Conservation (phyloP, 352 stramenopile genomes). For the Globisporangium nodosum region DNA sequence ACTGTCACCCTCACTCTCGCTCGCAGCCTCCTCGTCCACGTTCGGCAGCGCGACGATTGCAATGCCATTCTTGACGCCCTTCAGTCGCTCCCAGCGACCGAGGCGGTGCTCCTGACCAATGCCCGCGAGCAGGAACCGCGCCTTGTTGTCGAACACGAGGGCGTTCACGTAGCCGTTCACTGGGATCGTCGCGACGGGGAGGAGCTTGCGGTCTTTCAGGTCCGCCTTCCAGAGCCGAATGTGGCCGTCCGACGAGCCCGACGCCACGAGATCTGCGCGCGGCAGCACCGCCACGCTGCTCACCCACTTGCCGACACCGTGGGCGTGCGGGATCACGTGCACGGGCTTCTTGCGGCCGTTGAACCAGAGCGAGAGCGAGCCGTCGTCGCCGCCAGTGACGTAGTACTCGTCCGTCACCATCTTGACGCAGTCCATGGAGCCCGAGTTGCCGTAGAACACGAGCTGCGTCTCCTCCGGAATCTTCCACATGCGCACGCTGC, state of each 20-base stretch:
- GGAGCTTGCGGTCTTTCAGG: slow-evolving; percentile 57
- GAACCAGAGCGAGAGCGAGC: slow-evolving; percentile 89
- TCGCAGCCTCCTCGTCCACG: slow-evolving; percentile 34
- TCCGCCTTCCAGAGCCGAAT: slow-evolving; percentile 90
- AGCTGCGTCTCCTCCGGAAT: slow-evolving; percentile 93
- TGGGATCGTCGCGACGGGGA: slow-evolving; percentile 64
- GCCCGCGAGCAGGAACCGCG: slow-evolving; percentile 86
- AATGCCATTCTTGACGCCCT: slow-evolving; percentile 87
- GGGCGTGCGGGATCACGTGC: slow-evolving; percentile 71
- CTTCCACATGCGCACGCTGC: slow-evolving; percentile 94
- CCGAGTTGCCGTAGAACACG: slow-evolving; percentile 89
- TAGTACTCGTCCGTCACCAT: slow-evolving; percentile 93
- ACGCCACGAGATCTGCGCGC: slow-evolving; percentile 88
- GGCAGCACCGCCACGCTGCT: slow-evolving; percentile 85
- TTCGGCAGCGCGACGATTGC: slow-evolving; percentile 83
- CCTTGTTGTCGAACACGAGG: slow-evolving; percentile 70
- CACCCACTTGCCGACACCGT: slow-evolving; percentile 88
- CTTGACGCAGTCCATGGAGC: slow-evolving; percentile 89
- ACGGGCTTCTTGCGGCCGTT: slow-evolving; percentile 93
- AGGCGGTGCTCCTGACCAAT: slow-evolving; percentile 91
- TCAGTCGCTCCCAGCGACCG: slow-evolving; percentile 88
- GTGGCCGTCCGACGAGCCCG: slow-evolving; percentile 87
- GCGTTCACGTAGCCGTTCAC: slow-evolving; percentile 70
- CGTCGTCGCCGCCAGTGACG: slow-evolving; percentile 89
- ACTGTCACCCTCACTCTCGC: slow-evolving; percentile 20